phyloP scores from a whole-genome alignment of 2,329 filamentous ascomycete genomes.

The Aspergillus flavus region DNA sequence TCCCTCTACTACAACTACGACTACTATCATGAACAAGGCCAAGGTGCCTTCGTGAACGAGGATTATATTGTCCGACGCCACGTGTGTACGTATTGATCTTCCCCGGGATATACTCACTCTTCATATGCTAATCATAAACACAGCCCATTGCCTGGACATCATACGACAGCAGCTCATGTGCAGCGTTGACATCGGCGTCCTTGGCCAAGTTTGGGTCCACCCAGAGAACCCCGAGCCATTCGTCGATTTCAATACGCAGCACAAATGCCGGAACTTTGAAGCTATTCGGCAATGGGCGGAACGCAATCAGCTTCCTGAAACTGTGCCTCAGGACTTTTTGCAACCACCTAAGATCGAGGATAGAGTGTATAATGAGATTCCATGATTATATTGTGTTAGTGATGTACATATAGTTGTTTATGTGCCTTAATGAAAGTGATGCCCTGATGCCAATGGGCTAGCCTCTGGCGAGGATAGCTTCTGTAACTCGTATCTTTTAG shows the following conservation, averaged over 20 bases:
- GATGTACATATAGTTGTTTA: constrained; percentile 2
- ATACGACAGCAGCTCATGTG: constrained; percentile 67
- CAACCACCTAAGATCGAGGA: constrained; percentile 35
- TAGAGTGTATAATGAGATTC: constrained; percentile 26
- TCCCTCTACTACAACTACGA: constrained; percentile 62
- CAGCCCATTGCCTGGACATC: constrained; percentile 63
- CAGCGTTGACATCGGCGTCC: constrained; percentile 60
- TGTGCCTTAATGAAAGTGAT: not conserved
- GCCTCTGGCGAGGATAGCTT: not conserved
- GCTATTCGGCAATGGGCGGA: constrained; percentile 58
- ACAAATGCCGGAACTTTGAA: constrained; percentile 62
- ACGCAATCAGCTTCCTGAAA: constrained; percentile 51
- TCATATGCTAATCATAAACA: not conserved
- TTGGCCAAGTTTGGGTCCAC: constrained; percentile 63
- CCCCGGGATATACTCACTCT: too few species aligned
- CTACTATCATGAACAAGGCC: constrained; percentile 55
- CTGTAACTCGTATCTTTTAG: not conserved
- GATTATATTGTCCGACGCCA: constrained; percentile 59
- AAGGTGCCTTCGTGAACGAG: constrained; percentile 59
- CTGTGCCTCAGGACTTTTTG: constrained; percentile 47
- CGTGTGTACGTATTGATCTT: constrained; percentile 52
- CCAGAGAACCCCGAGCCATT: constrained; percentile 53
- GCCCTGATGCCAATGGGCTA: not conserved
- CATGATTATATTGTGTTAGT: constrained; percentile 15
- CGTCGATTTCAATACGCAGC: constrained; percentile 64